These are phyloP conservation scores for Diplosphaera chodatii DNA, from an alignment of 139 green algal species.

Conservation along the genomic window DNA sequence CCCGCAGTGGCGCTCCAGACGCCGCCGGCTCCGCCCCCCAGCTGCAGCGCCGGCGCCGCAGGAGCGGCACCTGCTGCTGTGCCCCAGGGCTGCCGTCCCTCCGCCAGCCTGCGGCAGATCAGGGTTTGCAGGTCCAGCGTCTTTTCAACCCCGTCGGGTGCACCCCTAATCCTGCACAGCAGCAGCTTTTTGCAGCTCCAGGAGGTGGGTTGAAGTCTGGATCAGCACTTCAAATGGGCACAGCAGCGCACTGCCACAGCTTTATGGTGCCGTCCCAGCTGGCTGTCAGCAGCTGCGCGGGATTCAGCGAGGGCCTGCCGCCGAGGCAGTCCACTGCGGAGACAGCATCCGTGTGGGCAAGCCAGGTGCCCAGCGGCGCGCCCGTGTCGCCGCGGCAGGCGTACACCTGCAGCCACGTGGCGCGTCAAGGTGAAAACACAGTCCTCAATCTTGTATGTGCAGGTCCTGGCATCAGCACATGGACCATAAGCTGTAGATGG, in stretches of 20 bases:
- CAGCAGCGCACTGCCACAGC: constrained; percentile 41
- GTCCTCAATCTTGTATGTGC: too few relatives aligned
- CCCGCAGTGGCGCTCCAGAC: constrained; percentile 42
- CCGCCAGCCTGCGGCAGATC: constrained; percentile 29
- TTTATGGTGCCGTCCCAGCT: constrained; percentile 73
- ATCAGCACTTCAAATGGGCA: neutral
- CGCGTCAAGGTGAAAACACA: too few relatives aligned
- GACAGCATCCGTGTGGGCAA: constrained; percentile 61
- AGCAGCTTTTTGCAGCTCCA: too few relatives aligned
- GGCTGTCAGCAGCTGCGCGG: constrained; percentile 32
- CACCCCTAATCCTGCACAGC: too few relatives aligned
- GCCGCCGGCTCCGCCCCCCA: constrained; percentile 40
- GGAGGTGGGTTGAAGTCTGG: too few relatives aligned
- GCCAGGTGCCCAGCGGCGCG: constrained; percentile 44
- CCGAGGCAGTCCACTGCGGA: constrained; percentile 11
- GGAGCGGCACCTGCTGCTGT: constrained; percentile 2
- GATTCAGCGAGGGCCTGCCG: constrained; percentile 14
- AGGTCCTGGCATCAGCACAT: too few relatives aligned
- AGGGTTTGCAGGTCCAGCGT: too few relatives aligned
- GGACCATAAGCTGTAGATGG: too few relatives aligned
- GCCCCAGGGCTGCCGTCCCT: constrained; percentile 62
- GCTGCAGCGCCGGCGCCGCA: constrained; percentile 19
- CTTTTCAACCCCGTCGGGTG: too few relatives aligned
- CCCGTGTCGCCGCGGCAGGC: constrained; percentile 39
- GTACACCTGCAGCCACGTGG: constrained; percentile 26